These are phyloP conservation scores for Delitschia confertaspora DNA, from an alignment of 495 filamentous ascomycete species.

Conservation along the genomic window DNA sequence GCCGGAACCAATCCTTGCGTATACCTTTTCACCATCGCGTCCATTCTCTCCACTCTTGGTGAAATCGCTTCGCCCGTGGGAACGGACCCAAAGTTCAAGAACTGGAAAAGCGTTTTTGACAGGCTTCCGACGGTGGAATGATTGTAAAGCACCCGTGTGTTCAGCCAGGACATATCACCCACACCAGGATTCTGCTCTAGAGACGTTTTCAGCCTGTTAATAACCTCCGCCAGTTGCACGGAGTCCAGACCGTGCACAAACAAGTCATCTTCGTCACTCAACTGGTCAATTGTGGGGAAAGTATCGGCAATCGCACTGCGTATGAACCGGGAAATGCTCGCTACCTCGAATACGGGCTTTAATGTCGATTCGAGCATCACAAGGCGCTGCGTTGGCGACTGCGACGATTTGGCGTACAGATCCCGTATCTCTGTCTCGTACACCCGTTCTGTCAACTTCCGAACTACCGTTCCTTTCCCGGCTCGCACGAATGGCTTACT, in stretches of 20 bases:
- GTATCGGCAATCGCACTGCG: neutral
- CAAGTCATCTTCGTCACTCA: conserved; percentile 1
- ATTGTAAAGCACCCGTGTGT: conserved; percentile 1
- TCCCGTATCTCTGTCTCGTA: conserved; percentile 10
- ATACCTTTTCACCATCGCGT: conserved; percentile 1
- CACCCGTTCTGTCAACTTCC: conserved; percentile 2
- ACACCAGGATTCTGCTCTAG: neutral
- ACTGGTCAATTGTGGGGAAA: neutral
- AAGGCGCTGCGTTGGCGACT: neutral
- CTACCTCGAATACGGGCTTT: neutral
- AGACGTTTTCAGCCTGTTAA: neutral
- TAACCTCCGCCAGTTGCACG: conserved; percentile 1
- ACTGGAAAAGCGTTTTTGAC: neutral
- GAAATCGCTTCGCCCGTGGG: neutral
- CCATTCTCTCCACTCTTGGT: neutral
- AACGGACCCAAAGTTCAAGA: conserved; percentile 1
- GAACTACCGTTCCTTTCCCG: conserved; percentile 13
- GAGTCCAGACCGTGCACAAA: conserved; percentile 11
- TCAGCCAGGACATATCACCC: conserved; percentile 5
- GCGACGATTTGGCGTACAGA: conserved; percentile 1
- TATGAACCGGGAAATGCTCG: neutral
- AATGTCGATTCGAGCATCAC: no score
- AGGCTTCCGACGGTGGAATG: neutral
- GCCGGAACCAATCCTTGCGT: neutral
- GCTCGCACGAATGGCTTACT: conserved; percentile 9